Conservation (phyloP, 139 green algal genomes). For the Chlamydomonas sp. region DNA sequence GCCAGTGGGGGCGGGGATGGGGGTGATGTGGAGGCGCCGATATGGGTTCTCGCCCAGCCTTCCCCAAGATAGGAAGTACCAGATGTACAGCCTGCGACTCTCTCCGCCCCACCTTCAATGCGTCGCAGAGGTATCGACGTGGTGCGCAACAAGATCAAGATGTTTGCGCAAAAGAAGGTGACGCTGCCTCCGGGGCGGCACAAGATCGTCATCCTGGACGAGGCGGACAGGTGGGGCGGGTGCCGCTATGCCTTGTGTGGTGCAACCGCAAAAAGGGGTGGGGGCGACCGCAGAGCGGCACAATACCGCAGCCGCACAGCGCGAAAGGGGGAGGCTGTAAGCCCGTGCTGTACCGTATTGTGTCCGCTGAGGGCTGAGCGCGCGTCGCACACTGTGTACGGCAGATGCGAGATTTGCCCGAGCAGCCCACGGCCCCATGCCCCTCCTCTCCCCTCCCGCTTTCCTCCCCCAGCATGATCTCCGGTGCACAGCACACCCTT, state of each 20-base stretch:
- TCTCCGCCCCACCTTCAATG: background rate
- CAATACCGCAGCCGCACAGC: too few species aligned
- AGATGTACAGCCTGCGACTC: background rate
- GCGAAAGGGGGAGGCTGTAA: too few species aligned
- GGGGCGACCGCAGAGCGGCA: too few species aligned
- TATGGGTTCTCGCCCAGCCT: background rate
- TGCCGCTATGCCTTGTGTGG: background rate
- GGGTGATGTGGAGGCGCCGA: too few species aligned
- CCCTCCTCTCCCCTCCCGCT: too few species aligned
- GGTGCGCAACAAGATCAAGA: slow-evolving; percentile 99
- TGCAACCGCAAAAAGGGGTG: too few species aligned
- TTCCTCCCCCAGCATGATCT: slow-evolving; percentile 20
- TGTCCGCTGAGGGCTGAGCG: too few species aligned
- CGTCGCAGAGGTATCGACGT: slow-evolving; percentile 95
- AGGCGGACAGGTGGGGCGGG: slow-evolving; percentile 88
- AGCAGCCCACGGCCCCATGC: too few species aligned
- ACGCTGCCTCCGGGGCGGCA: slow-evolving; percentile 93
- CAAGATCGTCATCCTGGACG: slow-evolving; percentile 99
- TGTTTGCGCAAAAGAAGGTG: slow-evolving; percentile 99
- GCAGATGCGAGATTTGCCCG: too few species aligned
- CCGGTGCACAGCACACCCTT: background rate
- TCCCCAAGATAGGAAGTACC: background rate
- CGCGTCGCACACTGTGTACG: too few species aligned
- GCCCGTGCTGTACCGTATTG: too few species aligned
- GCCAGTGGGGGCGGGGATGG: too few species aligned